Conservation (phyloP, 192 early-diverging fungal genomes). For the Gryganskiella cystojenkinii region DNA sequence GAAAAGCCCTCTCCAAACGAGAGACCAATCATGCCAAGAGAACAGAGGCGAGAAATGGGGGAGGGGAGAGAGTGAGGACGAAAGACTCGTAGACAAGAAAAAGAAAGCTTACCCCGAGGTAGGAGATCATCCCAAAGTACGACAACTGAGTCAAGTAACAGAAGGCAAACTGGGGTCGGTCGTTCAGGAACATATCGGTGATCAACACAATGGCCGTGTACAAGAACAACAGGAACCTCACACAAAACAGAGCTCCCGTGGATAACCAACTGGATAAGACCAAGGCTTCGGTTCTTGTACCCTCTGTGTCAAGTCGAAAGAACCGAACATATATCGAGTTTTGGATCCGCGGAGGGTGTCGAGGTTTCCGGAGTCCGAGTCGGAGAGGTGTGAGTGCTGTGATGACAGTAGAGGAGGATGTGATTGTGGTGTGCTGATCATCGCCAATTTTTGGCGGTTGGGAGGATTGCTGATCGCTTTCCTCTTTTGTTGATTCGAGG, state of each 20-base stretch:
- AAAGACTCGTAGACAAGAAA: background rate
- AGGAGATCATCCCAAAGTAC: conserved; percentile 36
- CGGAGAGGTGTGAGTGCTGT: no score
- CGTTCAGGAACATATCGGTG: conserved; percentile 25
- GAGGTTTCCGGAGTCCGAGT: background rate
- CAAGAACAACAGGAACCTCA: conserved; percentile 16
- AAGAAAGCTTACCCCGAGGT: conserved; percentile 42
- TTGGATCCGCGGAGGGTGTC: conserved; percentile 14
- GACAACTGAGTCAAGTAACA: conserved; percentile 51
- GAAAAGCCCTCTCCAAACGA: no score
- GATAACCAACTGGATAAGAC: conserved; percentile 30
- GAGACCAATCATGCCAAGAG: background rate
- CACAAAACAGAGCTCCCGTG: conserved; percentile 10
- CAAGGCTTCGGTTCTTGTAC: conserved; percentile 15
- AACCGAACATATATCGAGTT: conserved; percentile 32
- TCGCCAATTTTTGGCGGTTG: no score
- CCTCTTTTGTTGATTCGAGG: no score
- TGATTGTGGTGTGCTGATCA: no score
- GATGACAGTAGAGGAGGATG: no score
- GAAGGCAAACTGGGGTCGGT: conserved; percentile 28
- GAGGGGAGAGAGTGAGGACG: background rate
- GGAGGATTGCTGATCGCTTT: no score
- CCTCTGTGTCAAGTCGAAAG: conserved; percentile 19
- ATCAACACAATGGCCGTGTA: conserved; percentile 21
- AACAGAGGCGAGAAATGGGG: background rate